phyloP scores from a whole-genome alignment of 176 grass and related monocot genomes.

The Eleusine indica region DNA sequence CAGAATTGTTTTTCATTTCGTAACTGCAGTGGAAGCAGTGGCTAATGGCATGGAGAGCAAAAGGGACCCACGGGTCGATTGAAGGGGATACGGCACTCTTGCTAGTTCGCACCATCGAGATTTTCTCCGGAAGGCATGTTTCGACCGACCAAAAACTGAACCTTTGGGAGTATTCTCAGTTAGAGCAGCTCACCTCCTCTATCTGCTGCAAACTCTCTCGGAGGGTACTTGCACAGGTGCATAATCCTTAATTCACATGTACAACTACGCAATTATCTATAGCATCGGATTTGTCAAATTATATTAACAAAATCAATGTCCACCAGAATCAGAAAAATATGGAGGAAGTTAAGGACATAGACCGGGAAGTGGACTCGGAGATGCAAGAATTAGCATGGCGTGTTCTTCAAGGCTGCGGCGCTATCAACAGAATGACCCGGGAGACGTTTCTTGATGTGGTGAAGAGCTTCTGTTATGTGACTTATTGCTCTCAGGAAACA shows the following conservation, averaged over 20 bases:
- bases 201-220: conserved; percentile 36
- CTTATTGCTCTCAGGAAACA: conserved; percentile 21
- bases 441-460: conserved; percentile 41
- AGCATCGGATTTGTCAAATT: background rate
- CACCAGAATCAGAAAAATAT: background rate
- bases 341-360: background rate
- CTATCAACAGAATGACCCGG: background rate
- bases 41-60: conserved; percentile 28
- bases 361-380: background rate
- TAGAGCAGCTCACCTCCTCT: conserved; percentile 40
- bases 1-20: background rate
- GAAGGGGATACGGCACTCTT: conserved; percentile 35
- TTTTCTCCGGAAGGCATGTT: conserved; percentile 37
- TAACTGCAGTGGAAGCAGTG: conserved; percentile 66
- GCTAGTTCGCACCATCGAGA: conserved; percentile 49
- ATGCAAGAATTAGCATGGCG: conserved; percentile 28
- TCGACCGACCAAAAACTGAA: background rate
- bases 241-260: too few relatives aligned
- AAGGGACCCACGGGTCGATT: background rate
- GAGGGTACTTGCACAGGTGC: conserved; percentile 21
- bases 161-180: conserved; percentile 8
- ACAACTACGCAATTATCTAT: background rate
- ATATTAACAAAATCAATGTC: background rate
- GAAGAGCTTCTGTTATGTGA: conserved; percentile 32
- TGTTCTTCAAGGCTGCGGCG: background rate